Evolutionary conservation across 441 rosid species (phyloP), one percentile per base, ranked within the genome.

Genomic region (Gossypium schwendimanii): DNA sequence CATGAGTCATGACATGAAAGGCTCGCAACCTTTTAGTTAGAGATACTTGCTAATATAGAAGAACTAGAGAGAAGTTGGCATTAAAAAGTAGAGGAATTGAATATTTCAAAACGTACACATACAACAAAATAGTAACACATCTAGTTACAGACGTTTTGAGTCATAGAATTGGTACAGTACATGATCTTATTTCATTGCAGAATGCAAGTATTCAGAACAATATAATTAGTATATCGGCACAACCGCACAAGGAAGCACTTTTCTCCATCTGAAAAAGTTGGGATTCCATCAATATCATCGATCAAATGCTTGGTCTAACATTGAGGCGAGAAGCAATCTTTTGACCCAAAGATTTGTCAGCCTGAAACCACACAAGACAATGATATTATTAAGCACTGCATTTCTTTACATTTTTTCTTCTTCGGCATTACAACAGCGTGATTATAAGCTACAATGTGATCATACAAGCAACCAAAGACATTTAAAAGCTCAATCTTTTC

Each of bases 291-390:
- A 7, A 6, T 21, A 12, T 21, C 12, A 44, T 92, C 81, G 8
- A 50, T 50, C 54, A 95, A 70, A 87, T 80, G 82, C 76, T 87
- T 65, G 97, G 92, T 79, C 79, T 88, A 78, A 84, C 91, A 65
- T 84, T 88, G 69, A 94, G 93, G 69, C 87, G 87, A 73, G 87
- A 79, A 3, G 97, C 94, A 62, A 91, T 64, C 81, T 90, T 93
- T 84, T 90, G 87, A 59, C 96, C 93, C 39, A 95, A 79, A 57
- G 95, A 85, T 75, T 73, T 77, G 83, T 87, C 91, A 45, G 89
- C 89, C 96, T 91, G 87, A 71, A 78, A 11, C 60, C 60, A 9
- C 66, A 8, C 36, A 15, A 77, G 53, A 63, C 67, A 15, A 41
- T 63, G 21, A 63, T 20, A 62, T 33, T 61, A n/a, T 15, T 12